phyloP scores from a whole-genome alignment of 1,284 basidiomycete species.

The Ustilago tritici region DNA sequence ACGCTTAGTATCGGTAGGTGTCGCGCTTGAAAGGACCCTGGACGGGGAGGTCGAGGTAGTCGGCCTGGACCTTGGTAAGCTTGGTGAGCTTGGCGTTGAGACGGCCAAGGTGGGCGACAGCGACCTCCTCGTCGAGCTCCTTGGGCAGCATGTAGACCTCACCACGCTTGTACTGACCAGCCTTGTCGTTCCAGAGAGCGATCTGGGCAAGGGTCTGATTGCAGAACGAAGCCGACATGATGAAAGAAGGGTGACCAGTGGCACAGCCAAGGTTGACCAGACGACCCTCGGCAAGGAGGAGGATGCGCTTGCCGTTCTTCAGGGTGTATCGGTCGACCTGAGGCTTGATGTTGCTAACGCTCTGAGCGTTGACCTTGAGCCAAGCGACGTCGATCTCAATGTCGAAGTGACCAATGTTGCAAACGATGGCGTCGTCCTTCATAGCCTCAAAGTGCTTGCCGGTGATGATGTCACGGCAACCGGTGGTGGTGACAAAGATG shows the following conservation, averaged over 20 bases:
- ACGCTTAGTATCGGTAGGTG: conserved; percentile 69
- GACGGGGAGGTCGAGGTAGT: conserved; percentile 90
- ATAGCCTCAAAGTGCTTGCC: conserved; percentile 91
- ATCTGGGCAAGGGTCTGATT: conserved; percentile 99
- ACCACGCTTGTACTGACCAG: conserved; percentile 80
- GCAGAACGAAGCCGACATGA: conserved; percentile 99
- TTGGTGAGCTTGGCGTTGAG: conserved; percentile 93
- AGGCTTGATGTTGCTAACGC: conserved; percentile 93
- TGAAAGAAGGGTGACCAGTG: conserved; percentile 76
- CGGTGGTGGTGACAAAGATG: conserved; percentile 98
- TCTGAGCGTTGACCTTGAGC: conserved; percentile 92
- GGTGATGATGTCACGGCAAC: conserved; percentile 98
- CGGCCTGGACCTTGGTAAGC: conserved; percentile 82
- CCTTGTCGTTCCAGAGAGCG: conserved; percentile 89
- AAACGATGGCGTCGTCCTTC: conserved; percentile 98
- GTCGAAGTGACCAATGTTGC: conserved; percentile 99
- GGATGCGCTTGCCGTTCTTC: conserved; percentile 78
- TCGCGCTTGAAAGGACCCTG: conserved; percentile 85
- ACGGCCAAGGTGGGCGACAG: conserved; percentile 89
- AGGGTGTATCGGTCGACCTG: conserved; percentile 99
- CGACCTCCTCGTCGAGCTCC: conserved; percentile 98
- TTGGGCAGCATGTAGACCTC: conserved; percentile 80
- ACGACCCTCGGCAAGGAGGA: conserved; percentile 97
- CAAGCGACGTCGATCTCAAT: conserved; percentile 99
- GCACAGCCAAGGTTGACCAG: conserved; percentile 96